Evolutionary conservation across 352 stramenopile genomes (phyloP).

Genomic region (Phytopythium sindhum): DNA sequence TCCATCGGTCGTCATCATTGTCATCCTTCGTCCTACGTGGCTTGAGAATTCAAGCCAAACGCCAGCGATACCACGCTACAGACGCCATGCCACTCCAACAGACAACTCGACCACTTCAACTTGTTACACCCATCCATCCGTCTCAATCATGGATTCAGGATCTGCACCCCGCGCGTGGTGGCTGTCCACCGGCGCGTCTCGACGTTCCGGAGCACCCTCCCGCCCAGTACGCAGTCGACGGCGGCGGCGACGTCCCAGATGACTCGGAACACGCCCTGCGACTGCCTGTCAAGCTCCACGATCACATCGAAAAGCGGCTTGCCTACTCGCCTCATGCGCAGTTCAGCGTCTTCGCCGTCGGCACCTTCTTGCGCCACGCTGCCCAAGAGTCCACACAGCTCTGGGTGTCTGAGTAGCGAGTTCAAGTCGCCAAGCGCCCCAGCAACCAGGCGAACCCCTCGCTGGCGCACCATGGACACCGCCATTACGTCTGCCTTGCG

Average conservation of each 20-base stretch:
- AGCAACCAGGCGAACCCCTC: no score
- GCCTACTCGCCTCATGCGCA: no score
- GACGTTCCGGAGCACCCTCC: conserved; percentile 23
- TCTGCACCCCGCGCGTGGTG: conserved; percentile 26
- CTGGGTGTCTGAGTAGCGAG: conserved; percentile 76
- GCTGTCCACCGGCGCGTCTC: conserved; percentile 36
- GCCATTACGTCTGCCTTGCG: conserved; percentile 72
- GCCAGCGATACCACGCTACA: not conserved
- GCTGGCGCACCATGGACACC: conserved; percentile 27
- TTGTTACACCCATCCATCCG: not conserved
- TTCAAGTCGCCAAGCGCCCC: conserved; percentile 75
- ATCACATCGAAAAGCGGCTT: conserved; percentile 80
- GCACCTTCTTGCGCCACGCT: conserved; percentile 60
- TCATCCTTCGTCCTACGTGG: not conserved
- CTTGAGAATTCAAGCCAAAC: not conserved
- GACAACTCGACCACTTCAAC: no score
- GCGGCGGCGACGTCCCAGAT: conserved; percentile 63
- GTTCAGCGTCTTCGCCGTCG: conserved; percentile 35
- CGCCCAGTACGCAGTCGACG: conserved; percentile 62
- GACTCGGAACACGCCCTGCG: conserved; percentile 57
- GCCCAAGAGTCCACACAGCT: conserved; percentile 74
- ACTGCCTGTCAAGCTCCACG: conserved; percentile 66
- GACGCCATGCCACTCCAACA: no score
- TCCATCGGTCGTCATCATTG: not conserved
- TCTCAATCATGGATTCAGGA: conserved; percentile 6